Conservation (phyloP, 2,329 filamentous ascomycete species). For the Sphaerulina populicola region DNA sequence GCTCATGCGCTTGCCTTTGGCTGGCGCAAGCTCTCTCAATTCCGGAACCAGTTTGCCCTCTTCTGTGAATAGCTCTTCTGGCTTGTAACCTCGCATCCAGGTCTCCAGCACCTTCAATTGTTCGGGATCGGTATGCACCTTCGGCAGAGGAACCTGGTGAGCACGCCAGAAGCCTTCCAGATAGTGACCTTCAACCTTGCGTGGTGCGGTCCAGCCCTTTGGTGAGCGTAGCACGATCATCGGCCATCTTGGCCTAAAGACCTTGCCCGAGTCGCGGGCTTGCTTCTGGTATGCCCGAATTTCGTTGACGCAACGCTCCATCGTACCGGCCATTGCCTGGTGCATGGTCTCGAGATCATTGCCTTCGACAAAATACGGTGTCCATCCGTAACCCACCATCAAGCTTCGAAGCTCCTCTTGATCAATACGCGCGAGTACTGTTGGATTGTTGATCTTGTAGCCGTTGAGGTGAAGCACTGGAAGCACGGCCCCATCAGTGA, state of each 20-base stretch:
- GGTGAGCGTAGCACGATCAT: slow-evolving; percentile 70
- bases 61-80: slow-evolving; percentile 60
- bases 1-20: slow-evolving; percentile 61
- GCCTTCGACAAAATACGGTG: slow-evolving; percentile 72
- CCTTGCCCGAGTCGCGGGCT: slow-evolving; percentile 60
- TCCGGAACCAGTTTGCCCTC: slow-evolving; percentile 56
- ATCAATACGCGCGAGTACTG: slow-evolving; percentile 61
- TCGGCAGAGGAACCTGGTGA: slow-evolving; percentile 69
- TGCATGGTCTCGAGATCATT: slow-evolving; percentile 67
- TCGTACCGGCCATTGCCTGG: slow-evolving; percentile 69
- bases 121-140: slow-evolving; percentile 54
- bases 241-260: slow-evolving; percentile 65
- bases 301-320: slow-evolving; percentile 63
- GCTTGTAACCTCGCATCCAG: slow-evolving; percentile 71
- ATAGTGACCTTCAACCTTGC: slow-evolving; percentile 61
- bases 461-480: slow-evolving; percentile 72
- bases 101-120: slow-evolving; percentile 61
- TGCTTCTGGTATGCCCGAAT: slow-evolving; percentile 63
- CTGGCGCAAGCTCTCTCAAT: slow-evolving; percentile 56
- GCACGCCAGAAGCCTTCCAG: slow-evolving; percentile 71
- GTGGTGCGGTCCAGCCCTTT: slow-evolving; percentile 71
- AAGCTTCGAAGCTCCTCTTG: slow-evolving; percentile 63
- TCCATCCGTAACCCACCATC: slow-evolving; percentile 68
- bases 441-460: slow-evolving; percentile 80
- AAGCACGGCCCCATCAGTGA: slow-evolving; percentile 67